Evolutionary conservation across 1,284 basidiomycete genomes (phyloP).

Genomic region (Neonothopanus nambi): DNA sequence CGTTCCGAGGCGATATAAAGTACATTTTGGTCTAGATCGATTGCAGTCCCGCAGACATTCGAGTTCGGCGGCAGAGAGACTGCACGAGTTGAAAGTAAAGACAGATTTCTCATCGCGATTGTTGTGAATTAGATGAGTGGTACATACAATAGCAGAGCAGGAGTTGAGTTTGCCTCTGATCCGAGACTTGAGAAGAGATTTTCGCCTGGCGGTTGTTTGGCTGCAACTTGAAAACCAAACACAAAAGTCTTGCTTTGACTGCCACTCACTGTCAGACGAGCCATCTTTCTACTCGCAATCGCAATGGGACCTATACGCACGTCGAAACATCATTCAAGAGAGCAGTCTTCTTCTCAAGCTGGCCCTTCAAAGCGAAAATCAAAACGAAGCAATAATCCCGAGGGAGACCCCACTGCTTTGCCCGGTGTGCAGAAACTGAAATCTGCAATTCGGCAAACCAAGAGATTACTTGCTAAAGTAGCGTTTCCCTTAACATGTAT

Average conservation of each 20-base stretch:
- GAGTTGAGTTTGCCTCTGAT: too few species aligned
- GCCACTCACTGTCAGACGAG: too few species aligned
- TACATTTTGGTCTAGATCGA: constrained; percentile 70
- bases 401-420: constrained; percentile 27
- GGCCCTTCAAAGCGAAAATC: constrained; percentile 25
- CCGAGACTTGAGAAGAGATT: not conserved
- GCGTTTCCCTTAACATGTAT: constrained; percentile 17
- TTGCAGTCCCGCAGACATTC: constrained; percentile 47
- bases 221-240: constrained; percentile 13
- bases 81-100: constrained; percentile 36
- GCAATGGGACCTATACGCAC: constrained; percentile 37
- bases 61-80: constrained; percentile 27
- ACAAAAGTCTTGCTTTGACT: not conserved
- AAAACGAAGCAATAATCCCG: constrained; percentile 19
- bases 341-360: constrained; percentile 23
- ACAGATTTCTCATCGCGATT: constrained; percentile 41
- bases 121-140: not conserved
- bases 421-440: constrained; percentile 82
- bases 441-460: constrained; percentile 74
- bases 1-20: constrained; percentile 63
- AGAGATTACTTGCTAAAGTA: constrained; percentile 77
- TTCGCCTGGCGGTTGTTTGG: constrained; percentile 19
- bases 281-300: too few species aligned
- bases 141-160: not conserved
- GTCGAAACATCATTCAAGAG: constrained; percentile 18